Base-by-base conservation (phyloP, 2,329 filamentous ascomycete genomes). In the Botrytis paeoniae region DNA sequence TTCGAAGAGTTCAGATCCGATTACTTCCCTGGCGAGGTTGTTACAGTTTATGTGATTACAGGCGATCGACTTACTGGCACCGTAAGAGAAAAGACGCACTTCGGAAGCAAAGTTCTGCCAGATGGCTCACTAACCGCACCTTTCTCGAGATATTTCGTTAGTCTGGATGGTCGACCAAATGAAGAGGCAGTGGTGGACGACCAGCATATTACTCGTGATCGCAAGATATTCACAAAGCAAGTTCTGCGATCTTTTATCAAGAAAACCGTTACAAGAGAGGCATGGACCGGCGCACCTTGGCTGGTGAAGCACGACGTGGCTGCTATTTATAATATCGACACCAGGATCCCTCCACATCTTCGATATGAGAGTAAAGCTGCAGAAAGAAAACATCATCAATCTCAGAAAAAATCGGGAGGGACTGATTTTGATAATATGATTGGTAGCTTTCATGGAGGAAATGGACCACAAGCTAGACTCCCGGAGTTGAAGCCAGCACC, bases 211-310 rank as follows among this genome's bases (percentile, higher is more conserved):
- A 91, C 89, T 75, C 92, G 96, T 75, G 95, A 98, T 80, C 90
- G 94, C 70, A 97, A 95, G 78, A 88, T 93, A 64, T 99, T 98
- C 81, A 98, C 95, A 41, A 98, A 99, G 83, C 91, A 95, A 66
- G 95, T 98, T 81, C 86, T 99, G 59, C 91, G 95, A 48, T 94
- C 94, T 9, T 99, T 98, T 77, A 93, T 99, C 76, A 97, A 97
- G 81, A 95, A 97, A 82, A 96, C 94, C 0, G 92, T 98, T n/a
- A 92, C 91, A 2, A 87, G 95, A 75, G 96, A 98, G 80, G 89
- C 94, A 6, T 98, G 95, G 94, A 95, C 91, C 74, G 95, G 95
- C n/a, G 96, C 96, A 0, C 95, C 96, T 0, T 99, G 96, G 96
- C 85, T 97, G 72, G 95, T 98, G 29, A 98, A 97, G 83, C 88